A percentile compares a stretch with the other conserved stretches of the same genome.
These are phyloP conservation scores for Phytophthora sansomeana DNA, from an alignment of 352 stramenopile species.

Conservation along the genomic window DNA sequence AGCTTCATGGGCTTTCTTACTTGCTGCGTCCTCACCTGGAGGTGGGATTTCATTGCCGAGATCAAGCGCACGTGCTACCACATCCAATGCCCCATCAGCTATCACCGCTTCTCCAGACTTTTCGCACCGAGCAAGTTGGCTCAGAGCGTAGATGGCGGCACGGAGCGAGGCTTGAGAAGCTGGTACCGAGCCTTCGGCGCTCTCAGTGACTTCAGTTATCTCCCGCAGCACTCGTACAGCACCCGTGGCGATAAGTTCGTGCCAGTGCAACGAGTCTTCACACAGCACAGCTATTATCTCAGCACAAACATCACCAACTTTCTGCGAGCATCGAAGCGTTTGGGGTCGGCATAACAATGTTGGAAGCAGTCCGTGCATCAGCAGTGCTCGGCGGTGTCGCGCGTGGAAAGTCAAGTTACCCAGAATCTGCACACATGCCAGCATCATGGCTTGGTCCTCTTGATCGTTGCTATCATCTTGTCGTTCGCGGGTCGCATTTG, in stretches of 20 bases:
- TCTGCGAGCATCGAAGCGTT: conserved; percentile 44
- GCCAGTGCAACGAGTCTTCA: conserved; percentile 64
- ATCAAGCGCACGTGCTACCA: conserved; percentile 54
- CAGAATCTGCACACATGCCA: conserved; percentile 71
- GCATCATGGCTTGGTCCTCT: conserved; percentile 56
- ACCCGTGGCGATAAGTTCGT: conserved; percentile 57
- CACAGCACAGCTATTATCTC: conserved; percentile 74
- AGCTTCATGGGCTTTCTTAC: conserved; percentile 36
- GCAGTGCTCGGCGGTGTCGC: conserved; percentile 59
- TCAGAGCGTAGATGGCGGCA: conserved; percentile 70
- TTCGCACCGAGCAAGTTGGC: conserved; percentile 68
- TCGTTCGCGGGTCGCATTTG: conserved; percentile 10
- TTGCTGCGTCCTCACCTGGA: conserved; percentile 13
- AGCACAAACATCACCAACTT: conserved; percentile 67
- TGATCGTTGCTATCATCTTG: conserved; percentile 11
- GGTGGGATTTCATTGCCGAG: conserved; percentile 5
- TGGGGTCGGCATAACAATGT: conserved; percentile 49
- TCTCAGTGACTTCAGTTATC: conserved; percentile 44
- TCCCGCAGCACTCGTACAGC: conserved; percentile 64
- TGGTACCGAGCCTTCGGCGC: neutral
- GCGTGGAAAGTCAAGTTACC: conserved; percentile 77
- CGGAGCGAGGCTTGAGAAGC: conserved; percentile 42
- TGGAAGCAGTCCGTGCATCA: conserved; percentile 65
- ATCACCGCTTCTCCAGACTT: conserved; percentile 53
- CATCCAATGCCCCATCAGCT: conserved; percentile 64